Percentiles rank a stretch among this genome's conserved stretches.
Conservation (phyloP, 441 rosid species). For the Arabidopsis hybrid region DNA sequence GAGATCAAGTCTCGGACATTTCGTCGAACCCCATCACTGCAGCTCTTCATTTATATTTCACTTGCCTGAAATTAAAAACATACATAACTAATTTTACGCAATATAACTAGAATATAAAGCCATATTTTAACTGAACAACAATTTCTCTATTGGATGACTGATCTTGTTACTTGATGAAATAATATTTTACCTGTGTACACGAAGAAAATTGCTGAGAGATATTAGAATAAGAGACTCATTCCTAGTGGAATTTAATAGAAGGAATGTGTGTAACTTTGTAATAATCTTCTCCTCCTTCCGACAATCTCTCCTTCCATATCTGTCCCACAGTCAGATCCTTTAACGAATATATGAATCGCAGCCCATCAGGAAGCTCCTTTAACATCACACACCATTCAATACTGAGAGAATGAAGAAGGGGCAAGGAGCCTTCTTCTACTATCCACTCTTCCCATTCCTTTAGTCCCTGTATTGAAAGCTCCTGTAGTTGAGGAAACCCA, state of each 20-base stretch:
- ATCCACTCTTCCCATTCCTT: conserved; percentile 29
- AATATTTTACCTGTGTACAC: not conserved
- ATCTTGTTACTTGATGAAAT: not conserved
- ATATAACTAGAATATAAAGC: not conserved
- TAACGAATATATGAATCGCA: conserved; percentile 15
- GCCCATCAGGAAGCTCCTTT: conserved; percentile 38
- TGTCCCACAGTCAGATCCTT: not conserved
- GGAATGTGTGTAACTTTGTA: conserved; percentile 48
- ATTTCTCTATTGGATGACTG: not conserved
- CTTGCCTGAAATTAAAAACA: not conserved
- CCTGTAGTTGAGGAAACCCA: conserved; percentile 28
- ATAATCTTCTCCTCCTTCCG: conserved; percentile 36
- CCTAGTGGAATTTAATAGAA: not conserved
- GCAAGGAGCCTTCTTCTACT: conserved; percentile 39
- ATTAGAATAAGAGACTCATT: too few relatives aligned
- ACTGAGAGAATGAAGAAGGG: not conserved
- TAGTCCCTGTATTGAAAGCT: not conserved
- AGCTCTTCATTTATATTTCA: not conserved
- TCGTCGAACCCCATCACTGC: not conserved
- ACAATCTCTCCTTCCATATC: conserved; percentile 7
- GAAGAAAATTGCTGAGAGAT: not conserved
- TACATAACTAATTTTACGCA: not conserved
- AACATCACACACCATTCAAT: not conserved
- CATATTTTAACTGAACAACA: not conserved
- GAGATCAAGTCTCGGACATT: not conserved